Evolutionary conservation across 2,329 filamentous ascomycete species (phyloP).

Genomic region (Waltergamsia citrina): DNA sequence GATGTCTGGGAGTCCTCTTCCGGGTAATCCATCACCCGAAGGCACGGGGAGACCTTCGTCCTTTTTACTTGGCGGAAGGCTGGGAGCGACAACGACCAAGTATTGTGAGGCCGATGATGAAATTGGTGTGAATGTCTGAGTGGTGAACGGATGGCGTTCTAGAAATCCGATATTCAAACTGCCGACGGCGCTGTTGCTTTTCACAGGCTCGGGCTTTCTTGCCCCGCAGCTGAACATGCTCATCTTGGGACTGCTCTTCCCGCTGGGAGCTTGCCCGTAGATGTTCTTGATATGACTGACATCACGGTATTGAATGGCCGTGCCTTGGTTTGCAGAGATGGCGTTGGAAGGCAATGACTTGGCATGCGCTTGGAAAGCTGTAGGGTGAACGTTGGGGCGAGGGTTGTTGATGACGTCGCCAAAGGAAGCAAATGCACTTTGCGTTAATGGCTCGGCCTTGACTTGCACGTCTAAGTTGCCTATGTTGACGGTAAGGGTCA

Average conservation of each 20-base stretch:
- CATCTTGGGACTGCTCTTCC: conserved; percentile 49
- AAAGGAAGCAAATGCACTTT: conserved; percentile 63
- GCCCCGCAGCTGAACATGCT: conserved; percentile 78
- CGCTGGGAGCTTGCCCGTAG: conserved; percentile 57
- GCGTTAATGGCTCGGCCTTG: conserved; percentile 56
- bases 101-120: conserved; percentile 46
- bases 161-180: conserved; percentile 60
- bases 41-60: conserved; percentile 18
- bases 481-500: conserved; percentile 15
- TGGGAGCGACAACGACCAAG: conserved; percentile 84
- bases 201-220: conserved; percentile 13
- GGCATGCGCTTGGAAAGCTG: conserved; percentile 28
- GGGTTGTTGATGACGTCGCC: conserved; percentile 78
- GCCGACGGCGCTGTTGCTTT: conserved; percentile 6
- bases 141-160: conserved; percentile 88
- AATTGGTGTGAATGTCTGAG: conserved; percentile 85
- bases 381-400: conserved; percentile 42
- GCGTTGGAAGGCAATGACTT: conserved; percentile 32
- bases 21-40: conserved; percentile 33
- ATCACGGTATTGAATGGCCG: conserved; percentile 76
- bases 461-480: conserved; percentile 24
- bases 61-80: conserved; percentile 34
- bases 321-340: conserved; percentile 71
- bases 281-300: conserved; percentile 65
- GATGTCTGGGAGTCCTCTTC: conserved; percentile 64